Conservation (phyloP, 371 early-diverging fungal genomes). For the Thermomucor indicae-seudaticae region DNA sequence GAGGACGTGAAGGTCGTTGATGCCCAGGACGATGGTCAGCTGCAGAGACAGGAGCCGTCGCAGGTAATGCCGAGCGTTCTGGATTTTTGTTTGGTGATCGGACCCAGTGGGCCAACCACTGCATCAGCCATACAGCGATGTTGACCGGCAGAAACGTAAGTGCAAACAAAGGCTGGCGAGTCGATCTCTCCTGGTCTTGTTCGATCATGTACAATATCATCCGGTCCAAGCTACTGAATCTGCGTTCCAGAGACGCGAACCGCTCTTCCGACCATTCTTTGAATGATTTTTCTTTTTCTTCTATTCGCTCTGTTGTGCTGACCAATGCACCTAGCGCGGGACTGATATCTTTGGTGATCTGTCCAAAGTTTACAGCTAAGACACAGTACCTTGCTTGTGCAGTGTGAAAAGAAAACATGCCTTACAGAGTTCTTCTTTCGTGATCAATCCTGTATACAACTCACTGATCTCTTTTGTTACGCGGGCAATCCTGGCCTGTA, state of each 20-base stretch:
- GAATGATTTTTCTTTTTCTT: slow-evolving; percentile 45
- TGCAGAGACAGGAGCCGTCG: too few species aligned
- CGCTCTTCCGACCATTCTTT: slow-evolving; percentile 51
- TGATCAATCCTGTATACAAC: slow-evolving; percentile 43
- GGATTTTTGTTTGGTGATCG: too few species aligned
- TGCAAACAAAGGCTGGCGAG: slow-evolving; percentile 13
- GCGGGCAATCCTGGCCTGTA: slow-evolving; percentile 37
- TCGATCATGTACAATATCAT: slow-evolving; percentile 45
- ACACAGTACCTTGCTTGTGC: background rate
- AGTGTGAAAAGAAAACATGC: slow-evolving; percentile 19
- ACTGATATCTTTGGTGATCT: background rate
- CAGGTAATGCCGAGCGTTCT: too few species aligned
- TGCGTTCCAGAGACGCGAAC: slow-evolving; percentile 43
- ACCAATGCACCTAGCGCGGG: slow-evolving; percentile 35
- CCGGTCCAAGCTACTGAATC: slow-evolving; percentile 49
- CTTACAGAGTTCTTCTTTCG: slow-evolving; percentile 43
- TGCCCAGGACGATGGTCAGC: too few species aligned
- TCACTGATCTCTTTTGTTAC: slow-evolving; percentile 44
- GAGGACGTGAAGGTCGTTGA: too few species aligned
- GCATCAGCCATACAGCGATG: slow-evolving; percentile 17
- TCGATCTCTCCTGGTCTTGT: slow-evolving; percentile 37
- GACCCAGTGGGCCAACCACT: too few species aligned
- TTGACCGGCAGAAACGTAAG: slow-evolving; percentile 25
- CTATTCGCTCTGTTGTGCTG: slow-evolving; percentile 46
- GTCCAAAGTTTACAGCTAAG: background rate